Percentiles rank a stretch among this genome's conserved stretches.
These are phyloP conservation scores for Sclerotinia subarctica DNA, from an alignment of 2,329 filamentous ascomycete genomes.

Conservation along the genomic window DNA sequence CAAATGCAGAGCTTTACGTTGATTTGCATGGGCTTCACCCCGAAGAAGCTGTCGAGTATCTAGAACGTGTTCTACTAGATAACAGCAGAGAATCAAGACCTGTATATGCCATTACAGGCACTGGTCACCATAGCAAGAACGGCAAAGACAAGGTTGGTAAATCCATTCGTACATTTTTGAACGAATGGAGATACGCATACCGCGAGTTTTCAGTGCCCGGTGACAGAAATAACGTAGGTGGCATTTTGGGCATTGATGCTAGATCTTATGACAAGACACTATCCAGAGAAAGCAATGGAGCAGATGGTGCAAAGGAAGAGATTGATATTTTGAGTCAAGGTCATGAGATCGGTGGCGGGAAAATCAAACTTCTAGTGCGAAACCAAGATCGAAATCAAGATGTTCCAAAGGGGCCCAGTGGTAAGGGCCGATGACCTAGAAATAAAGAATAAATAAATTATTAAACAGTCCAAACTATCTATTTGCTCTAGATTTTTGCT, in stretches of 20 bases:
- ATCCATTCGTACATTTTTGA: constrained; percentile 83
- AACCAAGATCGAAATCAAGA: constrained; percentile 37
- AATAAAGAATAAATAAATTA: constrained; percentile 34
- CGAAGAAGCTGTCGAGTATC: constrained; percentile 92
- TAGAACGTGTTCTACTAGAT: constrained; percentile 82
- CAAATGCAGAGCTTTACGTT: constrained; percentile 75
- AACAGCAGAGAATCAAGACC: constrained; percentile 71
- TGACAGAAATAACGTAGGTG: constrained; percentile 79
- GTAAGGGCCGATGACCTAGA: constrained; percentile 31
- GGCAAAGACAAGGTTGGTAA: constrained; percentile 98
- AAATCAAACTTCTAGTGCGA: constrained; percentile 62
- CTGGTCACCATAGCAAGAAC: constrained; percentile 96
- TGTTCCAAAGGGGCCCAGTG: constrained; percentile 36
- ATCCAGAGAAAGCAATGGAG: constrained; percentile 44
- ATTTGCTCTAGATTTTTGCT: constrained; percentile 22
- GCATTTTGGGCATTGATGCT: constrained; percentile 67
- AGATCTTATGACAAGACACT: constrained; percentile 64
- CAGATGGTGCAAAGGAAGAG: constrained; percentile 40
- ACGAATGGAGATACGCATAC: constrained; percentile 94
- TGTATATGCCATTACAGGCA: constrained; percentile 94
- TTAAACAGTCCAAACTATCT: constrained; percentile 23
- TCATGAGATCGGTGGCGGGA: constrained; percentile 62
- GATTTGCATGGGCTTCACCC: constrained; percentile 98
- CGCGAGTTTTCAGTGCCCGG: constrained; percentile 94
- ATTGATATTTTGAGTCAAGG: constrained; percentile 60